Conservation (phyloP, 2,329 filamentous ascomycete genomes). For the Neoarthrinium moseri region DNA sequence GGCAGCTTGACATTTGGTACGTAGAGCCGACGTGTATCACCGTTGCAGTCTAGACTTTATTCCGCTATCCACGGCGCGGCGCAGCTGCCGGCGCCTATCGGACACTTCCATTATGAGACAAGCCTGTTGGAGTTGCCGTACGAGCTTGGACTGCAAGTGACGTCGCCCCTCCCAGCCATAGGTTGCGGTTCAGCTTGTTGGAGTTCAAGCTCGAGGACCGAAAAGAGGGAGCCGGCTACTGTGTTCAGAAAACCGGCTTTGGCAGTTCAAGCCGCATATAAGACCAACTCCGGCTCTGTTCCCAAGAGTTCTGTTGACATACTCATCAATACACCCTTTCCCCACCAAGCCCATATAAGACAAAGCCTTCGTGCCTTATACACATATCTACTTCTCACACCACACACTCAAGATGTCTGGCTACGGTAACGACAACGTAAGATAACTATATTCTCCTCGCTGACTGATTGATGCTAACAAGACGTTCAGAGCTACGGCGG, state of each 20-base stretch:
- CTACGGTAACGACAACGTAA: slow-evolving; percentile 38
- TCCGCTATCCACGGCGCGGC: too few relatives aligned
- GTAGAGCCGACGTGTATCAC: not conserved
- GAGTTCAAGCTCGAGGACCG: not conserved
- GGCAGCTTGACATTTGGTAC: not conserved
- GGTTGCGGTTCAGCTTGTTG: not conserved
- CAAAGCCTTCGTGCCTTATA: not conserved
- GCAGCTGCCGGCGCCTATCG: not conserved
- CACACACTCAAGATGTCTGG: slow-evolving; percentile 39
- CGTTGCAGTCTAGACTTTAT: too few relatives aligned
- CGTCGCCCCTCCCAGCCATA: not conserved
- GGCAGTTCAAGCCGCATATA: too few relatives aligned
- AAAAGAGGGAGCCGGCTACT: not conserved
- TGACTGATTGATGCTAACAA: not conserved
- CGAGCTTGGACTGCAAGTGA: not conserved
- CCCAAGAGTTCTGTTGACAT: too few relatives aligned
- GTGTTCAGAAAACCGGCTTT: too few relatives aligned
- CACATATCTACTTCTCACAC: not conserved
- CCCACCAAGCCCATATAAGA: not conserved
- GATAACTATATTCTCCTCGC: not conserved
- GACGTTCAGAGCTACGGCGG: slow-evolving; percentile 5
- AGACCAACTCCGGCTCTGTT: too few relatives aligned
- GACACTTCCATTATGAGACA: not conserved
- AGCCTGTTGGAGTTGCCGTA: not conserved
- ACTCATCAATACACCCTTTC: not conserved